Conservation (phyloP, 805 yeast genomes). For the Sugiyamaella mastotermitis region DNA sequence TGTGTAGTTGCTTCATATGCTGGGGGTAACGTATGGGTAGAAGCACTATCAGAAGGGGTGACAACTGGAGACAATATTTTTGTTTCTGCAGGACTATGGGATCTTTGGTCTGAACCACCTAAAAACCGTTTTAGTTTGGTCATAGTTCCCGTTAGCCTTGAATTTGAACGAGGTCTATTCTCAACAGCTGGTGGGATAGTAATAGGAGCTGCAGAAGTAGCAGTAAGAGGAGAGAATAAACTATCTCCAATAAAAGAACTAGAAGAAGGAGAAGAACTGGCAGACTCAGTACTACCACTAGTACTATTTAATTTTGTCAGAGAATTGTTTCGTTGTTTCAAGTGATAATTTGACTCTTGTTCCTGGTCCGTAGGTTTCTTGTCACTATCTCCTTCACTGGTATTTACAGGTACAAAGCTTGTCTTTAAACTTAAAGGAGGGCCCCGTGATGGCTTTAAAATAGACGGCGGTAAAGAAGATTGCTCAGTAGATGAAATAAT, state of each 20-base stretch:
- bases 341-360: no score
- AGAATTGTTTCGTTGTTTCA: no score
- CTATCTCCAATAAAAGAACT: neutral
- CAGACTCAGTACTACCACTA: no score
- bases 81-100: neutral
- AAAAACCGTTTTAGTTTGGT: slow-evolving; percentile 11
- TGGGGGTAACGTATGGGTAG: neutral
- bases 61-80: neutral
- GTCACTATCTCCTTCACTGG: no score
- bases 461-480: no score
- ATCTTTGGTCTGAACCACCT: neutral
- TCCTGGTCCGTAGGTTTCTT: no score
- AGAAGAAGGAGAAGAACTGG: slow-evolving; percentile 1
- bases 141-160: slow-evolving; percentile 14
- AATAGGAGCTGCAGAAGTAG: neutral
- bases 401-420: no score
- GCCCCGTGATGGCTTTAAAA: no score
- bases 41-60: neutral
- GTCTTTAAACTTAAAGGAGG: no score
- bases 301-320: no score
- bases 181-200: neutral
- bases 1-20: neutral
- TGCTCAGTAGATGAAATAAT: no score
- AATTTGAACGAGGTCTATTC: slow-evolving; percentile 6
- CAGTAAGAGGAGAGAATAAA: neutral